Percentiles rank a stretch among this genome's conserved stretches.
phyloP scores from a whole-genome alignment of 106 monocot species.

The Dendrobium huoshanense region DNA sequence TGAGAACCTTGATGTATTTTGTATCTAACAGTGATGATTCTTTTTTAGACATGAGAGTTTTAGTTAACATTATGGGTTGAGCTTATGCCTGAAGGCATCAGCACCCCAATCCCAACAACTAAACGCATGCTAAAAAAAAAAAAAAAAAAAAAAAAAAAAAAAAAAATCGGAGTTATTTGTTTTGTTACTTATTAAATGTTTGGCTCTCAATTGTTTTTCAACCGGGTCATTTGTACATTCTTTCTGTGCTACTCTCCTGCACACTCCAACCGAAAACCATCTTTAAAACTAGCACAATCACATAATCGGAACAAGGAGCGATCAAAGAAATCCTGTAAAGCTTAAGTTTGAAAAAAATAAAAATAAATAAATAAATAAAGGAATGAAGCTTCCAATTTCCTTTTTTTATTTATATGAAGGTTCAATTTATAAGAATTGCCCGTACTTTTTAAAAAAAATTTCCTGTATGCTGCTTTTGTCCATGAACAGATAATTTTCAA shows the following conservation, averaged over 20 bases:
- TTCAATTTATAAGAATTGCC: background rate
- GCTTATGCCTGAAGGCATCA: background rate
- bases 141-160: background rate
- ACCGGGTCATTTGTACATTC: background rate
- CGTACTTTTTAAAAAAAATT: background rate
- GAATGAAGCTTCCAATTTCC: background rate
- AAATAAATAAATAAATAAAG: background rate
- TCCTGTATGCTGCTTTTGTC: background rate
- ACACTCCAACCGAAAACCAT: background rate
- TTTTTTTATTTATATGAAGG: background rate
- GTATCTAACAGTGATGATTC: background rate
- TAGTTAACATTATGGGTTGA: background rate
- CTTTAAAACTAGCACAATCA: background rate
- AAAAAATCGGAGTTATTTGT: background rate
- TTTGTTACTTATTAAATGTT: background rate
- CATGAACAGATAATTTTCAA: background rate
- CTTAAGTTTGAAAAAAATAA: background rate
- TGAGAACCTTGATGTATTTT: background rate
- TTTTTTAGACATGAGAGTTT: constrained; percentile 6
- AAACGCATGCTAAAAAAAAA: too few species aligned
- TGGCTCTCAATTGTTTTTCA: background rate
- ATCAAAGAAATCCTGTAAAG: background rate
- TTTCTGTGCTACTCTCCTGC: background rate
- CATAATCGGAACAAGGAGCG: background rate
- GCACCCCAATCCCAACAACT: background rate